phyloP scores from a whole-genome alignment of 306 rosid species.

The Pachyrhizus erosus region DNA sequence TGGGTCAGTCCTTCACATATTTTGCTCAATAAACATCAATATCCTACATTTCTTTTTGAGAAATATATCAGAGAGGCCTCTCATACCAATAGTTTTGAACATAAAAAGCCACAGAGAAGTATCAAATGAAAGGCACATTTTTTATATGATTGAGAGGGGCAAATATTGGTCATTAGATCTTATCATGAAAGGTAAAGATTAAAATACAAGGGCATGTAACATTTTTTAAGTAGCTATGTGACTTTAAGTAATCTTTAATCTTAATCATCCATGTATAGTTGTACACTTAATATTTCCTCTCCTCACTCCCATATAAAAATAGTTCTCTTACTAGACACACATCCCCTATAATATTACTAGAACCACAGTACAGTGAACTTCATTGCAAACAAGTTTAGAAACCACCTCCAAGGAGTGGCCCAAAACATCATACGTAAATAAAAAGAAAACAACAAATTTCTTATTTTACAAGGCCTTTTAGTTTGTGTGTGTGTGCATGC shows the following conservation, averaged over 20 bases:
- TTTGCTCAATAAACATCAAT: conserved; percentile 24
- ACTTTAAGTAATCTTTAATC: not conserved
- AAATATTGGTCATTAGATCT: not conserved
- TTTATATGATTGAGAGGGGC: not conserved
- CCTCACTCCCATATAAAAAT: not conserved
- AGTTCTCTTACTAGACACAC: not conserved
- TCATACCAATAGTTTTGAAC: conserved; percentile 7
- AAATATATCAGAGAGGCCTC: conserved; percentile 22
- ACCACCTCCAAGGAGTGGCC: conserved; percentile 8
- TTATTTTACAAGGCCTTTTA: not conserved
- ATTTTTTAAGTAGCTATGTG: not conserved
- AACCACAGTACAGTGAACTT: not conserved
- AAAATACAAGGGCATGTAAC: not conserved
- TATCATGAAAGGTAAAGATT: not conserved
- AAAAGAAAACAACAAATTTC: not conserved
- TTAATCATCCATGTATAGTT: not conserved
- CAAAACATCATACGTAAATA: conserved; percentile 25
- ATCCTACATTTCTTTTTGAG: conserved; percentile 30
- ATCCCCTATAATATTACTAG: not conserved
- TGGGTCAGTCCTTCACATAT: conserved; percentile 10
- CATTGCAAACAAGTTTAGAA: conserved; percentile 1
- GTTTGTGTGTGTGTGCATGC: not conserved
- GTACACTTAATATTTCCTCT: not conserved
- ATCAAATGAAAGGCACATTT: not conserved
- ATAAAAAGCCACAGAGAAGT: not conserved